Evolutionary conservation across 2,329 filamentous ascomycete genomes (phyloP).

Genomic region (Talaromyces piceae): DNA sequence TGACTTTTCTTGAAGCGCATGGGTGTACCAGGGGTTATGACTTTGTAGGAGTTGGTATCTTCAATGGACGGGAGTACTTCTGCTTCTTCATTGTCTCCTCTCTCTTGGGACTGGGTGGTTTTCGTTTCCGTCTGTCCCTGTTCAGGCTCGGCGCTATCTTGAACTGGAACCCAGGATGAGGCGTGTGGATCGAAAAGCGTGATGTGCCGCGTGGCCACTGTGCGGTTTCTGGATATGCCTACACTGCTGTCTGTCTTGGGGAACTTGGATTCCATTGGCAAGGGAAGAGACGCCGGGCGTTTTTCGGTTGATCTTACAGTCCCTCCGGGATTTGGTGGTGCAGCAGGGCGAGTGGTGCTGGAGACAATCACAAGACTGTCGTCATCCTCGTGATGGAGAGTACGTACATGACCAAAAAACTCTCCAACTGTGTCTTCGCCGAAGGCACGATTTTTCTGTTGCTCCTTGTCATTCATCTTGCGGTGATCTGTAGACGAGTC

Average conservation of each 20-base stretch:
- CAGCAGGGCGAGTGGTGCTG: not conserved
- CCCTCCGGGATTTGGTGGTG: not conserved
- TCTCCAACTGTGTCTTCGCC: not conserved
- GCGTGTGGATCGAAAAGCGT: slow-evolving; percentile 1
- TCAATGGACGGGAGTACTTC: not conserved
- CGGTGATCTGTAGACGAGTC: not conserved
- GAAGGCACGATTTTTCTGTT: not conserved
- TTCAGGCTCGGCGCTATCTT: not conserved
- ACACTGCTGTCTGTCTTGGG: not conserved
- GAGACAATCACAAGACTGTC: not conserved
- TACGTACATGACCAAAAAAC: not conserved
- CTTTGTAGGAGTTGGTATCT: not conserved
- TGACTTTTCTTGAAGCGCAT: not conserved
- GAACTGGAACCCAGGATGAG: not conserved
- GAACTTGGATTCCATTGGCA: not conserved
- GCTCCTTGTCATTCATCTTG: not conserved
- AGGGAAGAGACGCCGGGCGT: not conserved
- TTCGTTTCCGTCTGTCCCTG: no score
- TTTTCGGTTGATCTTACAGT: not conserved
- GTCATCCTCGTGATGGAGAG: not conserved
- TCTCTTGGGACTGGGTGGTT: no score
- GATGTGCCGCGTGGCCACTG: slow-evolving; percentile 1
- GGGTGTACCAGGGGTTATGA: not conserved
- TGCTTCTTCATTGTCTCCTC: not conserved
- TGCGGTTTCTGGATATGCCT: not conserved